These are phyloP conservation scores for Amanita phalloides DNA, from an alignment of 768 basidiomycete species.

Conservation along the genomic window DNA sequence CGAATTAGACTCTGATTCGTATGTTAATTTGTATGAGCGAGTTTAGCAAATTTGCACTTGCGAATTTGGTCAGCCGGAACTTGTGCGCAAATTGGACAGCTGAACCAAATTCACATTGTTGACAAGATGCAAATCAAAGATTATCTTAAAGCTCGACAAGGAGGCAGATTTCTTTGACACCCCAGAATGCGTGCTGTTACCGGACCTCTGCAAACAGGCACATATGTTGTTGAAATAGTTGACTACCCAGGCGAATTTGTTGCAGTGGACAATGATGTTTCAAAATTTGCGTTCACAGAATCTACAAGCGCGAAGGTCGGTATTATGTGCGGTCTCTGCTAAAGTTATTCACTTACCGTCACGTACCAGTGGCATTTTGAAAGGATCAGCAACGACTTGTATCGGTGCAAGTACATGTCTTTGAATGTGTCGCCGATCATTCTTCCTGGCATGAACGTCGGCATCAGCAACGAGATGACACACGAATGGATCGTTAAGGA, in stretches of 20 bases:
- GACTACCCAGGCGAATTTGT: neutral
- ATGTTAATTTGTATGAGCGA: no score
- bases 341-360: no score
- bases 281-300: neutral
- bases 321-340: neutral
- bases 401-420: no score
- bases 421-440: neutral
- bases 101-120: no score
- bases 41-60: no score
- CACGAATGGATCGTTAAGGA: neutral
- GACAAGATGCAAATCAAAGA: no score
- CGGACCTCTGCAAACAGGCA: neutral
- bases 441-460: neutral
- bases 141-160: neutral
- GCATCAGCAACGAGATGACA: no score
- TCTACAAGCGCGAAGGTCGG: neutral
- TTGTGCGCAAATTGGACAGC: no score
- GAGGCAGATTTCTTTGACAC: neutral
- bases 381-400: neutral
- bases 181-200: neutral
- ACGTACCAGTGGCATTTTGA: neutral
- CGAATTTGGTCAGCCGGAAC: no score
- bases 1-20: no score
- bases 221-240: neutral
- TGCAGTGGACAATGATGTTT: neutral